Evolutionary conservation across 2,329 filamentous ascomycete genomes (phyloP), one percentile per base, ranked within the genome.

Genomic region (Capronia americana): DNA sequence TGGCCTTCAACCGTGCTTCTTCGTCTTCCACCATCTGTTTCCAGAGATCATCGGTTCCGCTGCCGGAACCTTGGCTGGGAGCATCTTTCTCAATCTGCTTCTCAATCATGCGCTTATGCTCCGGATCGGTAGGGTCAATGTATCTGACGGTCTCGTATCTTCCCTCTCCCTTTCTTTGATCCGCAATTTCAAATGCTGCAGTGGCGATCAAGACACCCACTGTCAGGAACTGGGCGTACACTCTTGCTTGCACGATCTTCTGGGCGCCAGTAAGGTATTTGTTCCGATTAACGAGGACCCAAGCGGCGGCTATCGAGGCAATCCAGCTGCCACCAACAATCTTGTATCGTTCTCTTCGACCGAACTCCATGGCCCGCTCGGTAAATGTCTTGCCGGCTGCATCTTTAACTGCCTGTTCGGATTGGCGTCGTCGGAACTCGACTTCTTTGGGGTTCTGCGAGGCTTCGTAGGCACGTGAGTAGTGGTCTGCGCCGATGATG

Each of bases 191-290:
- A 73, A 97, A 90, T 11, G 88, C 90, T 55, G 94, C 92, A 34
- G 88, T 91, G 64, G 92, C 88, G 75, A 96, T 86, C 64, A 97
- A 83, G 59, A 97, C 92, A 70, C 90, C 91, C 55, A 97, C 83
- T 4, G 93, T 96, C 73, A 96, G 82, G 5, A 91, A 92, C 82
- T 97, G 93, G 3, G 93, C 93, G 80, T 97, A 97, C 71, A 97
- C 90, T 86, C 93, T 90, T 26, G 93, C 93, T 84, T 97, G 93
- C 17, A 97, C 93, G 24, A 97, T 82, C 85, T 97, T 97, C 84
- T 97, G 93, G 67, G 86, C 82, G 1, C 88, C 89, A 57, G 85
- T 87, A 55, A 96, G 84, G 76, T 89, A 91, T 71, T 86, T 88
- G 77, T 92, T 92, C 69, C 92, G 87, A 75, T 90, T 88, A 70